Percentiles rank a stretch among this genome's conserved stretches.
Conservation (phyloP, 768 basidiomycete species). For the Russula lepida region DNA sequence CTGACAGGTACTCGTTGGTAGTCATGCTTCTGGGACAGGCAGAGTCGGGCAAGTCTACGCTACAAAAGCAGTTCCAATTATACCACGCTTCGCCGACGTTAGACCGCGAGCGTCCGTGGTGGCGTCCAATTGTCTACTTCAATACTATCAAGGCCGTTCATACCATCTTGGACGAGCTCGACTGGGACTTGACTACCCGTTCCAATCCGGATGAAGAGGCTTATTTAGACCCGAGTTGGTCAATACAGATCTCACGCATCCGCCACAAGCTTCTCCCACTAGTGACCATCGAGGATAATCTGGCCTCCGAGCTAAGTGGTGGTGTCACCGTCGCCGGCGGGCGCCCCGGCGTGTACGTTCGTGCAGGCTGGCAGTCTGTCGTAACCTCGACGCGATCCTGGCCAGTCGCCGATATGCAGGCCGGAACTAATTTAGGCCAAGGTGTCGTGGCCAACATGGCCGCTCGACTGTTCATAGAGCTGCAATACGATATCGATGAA, state of each 20-base stretch:
- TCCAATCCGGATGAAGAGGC: conserved; percentile 12
- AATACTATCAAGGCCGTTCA: conserved; percentile 36
- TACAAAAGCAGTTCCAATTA: conserved; percentile 79
- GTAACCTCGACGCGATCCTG: conserved; percentile 39
- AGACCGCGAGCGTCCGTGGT: conserved; percentile 34
- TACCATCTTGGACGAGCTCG: conserved; percentile 24
- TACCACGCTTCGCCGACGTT: conserved; percentile 51
- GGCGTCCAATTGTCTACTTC: conserved; percentile 40
- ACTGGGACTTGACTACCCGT: conserved; percentile 21
- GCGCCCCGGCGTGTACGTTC: conserved; percentile 55
- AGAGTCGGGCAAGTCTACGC: conserved; percentile 72
- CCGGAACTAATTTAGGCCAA: conserved; percentile 24
- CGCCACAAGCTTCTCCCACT: conserved; percentile 53
- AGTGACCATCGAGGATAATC: conserved; percentile 55
- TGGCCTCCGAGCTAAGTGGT: conserved; percentile 60
- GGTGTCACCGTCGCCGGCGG: conserved; percentile 56
- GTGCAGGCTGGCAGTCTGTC: conserved; percentile 63
- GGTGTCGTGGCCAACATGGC: conserved; percentile 44
- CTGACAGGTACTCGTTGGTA: conserved; percentile 22
- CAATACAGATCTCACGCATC: conserved; percentile 42
- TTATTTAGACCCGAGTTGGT: conserved; percentile 26
- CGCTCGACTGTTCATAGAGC: conserved; percentile 44
- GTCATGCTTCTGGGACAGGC: conserved; percentile 75
- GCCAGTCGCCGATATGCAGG: conserved; percentile 31
- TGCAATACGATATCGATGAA: conserved; percentile 44